A percentile compares a stretch with the other conserved stretches of the same genome.
Evolutionary conservation across 1,284 basidiomycete species (phyloP).

Genomic region (Coniferiporia weirii): DNA sequence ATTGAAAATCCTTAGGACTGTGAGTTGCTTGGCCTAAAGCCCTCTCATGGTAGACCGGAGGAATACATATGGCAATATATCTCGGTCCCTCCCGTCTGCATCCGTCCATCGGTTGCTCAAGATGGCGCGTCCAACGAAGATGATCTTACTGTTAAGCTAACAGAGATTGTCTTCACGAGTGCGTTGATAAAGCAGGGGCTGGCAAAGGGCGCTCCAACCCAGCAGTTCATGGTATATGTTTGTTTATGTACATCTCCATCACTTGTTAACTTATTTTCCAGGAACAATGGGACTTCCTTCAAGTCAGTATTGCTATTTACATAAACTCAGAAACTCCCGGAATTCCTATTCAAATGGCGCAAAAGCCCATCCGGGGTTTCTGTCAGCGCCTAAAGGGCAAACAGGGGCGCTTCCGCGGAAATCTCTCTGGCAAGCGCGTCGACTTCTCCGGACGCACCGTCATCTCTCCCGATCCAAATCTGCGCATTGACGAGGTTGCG

Average conservation of each 20-base stretch:
- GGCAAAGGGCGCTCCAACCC: conserved; percentile 81
- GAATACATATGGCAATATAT: conserved; percentile 99
- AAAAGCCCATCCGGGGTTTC: conserved; percentile 94
- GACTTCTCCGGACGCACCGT: conserved; percentile 99
- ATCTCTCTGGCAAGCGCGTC: conserved; percentile 97
- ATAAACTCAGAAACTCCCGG: conserved; percentile 98
- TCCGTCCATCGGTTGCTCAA: conserved; percentile 95
- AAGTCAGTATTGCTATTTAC: conserved; percentile 94
- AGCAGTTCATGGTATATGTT: conserved; percentile 76
- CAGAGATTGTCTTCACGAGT: conserved; percentile 96
- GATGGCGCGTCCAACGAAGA: conserved; percentile 98
- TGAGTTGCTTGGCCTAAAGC: conserved; percentile 89
- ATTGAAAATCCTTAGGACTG: conserved; percentile 62
- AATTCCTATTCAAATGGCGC: conserved; percentile 76
- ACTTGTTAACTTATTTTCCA: conserved; percentile 26
- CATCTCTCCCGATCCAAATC: conserved; percentile 97
- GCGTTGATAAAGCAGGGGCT: conserved; percentile 90
- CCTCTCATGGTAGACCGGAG: conserved; percentile 88
- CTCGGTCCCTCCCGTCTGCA: conserved; percentile 96
- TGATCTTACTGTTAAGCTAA: conserved; percentile 95
- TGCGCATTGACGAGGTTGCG: conserved; percentile 97
- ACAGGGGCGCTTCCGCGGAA: conserved; percentile 97
- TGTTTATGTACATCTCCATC: conserved; percentile 7
- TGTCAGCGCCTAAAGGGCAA: conserved; percentile 99
- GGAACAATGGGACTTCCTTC: conserved; percentile 99